Evolutionary conservation across 2,329 filamentous ascomycete genomes (phyloP), one percentile per base, ranked within the genome.

Genomic region (Colletotrichum kahawae): DNA sequence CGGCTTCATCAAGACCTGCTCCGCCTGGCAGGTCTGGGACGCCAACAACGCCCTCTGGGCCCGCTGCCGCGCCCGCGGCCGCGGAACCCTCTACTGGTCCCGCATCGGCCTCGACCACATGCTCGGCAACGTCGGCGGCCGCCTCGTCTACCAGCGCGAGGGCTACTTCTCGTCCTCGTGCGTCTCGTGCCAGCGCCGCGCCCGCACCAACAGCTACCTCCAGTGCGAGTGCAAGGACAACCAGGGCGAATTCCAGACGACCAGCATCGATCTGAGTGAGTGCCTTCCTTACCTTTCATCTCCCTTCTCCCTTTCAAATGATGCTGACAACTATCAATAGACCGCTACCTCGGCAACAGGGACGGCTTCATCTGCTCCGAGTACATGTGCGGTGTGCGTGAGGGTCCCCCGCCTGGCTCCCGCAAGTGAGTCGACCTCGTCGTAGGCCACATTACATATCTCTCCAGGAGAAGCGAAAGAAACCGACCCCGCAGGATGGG

Each of bases 51-150:
- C 24, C 62, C 34, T 71, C 34, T 71, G 63, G 69, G 63, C 63
- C 63, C 24, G 43, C 13, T 67, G 69, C 63, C 51, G 63, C 63
- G 51, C 27, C 63, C 34, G 63, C 24, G 68, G 68, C 13, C 31
- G 34, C 5, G 63, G 63, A 2, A 34, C 9, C 1, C 21, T 51
- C 51, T 67, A 27, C 51, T 71, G 69, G 69, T 67, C 69, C 34
- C 62, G 62, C 29, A 43, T 71, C 62, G 62, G 63, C 27, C 51
- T 71, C 60, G 69, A 71, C 48, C 69, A 71, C 51, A 71, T 71
- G 62, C 62, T 71, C 62, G 69, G 62, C 60, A 71, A 71, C 51
- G 51, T 67, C 24, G 48, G 51, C 51, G 69, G 69, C 62, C 62
- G 31, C 33, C 27, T 71, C 43, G 69, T 67, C 43, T 71, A 71